Conservation (phyloP, 176 grass and related monocot species). For the Pharus latifolius region DNA sequence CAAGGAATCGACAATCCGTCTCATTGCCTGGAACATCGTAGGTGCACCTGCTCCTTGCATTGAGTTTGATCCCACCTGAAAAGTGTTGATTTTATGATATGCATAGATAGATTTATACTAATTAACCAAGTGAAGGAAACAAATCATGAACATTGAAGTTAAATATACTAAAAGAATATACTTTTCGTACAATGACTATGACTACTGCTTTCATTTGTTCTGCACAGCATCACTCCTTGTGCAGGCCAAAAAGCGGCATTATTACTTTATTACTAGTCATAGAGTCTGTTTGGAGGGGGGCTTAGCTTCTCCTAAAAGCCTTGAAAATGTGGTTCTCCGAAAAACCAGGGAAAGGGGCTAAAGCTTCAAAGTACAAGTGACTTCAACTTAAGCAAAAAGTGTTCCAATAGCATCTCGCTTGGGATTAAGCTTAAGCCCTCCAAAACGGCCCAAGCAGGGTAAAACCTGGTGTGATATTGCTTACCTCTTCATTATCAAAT, state of each 20-base stretch:
- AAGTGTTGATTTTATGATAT: neutral
- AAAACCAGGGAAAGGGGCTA: too few species aligned
- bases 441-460: neutral
- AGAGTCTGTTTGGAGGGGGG: too few species aligned
- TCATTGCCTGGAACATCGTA: conserved; percentile 88
- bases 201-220: too few species aligned
- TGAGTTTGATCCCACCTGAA: conserved; percentile 85
- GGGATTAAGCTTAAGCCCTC: neutral
- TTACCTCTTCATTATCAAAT: conserved; percentile 98
- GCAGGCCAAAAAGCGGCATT: neutral
- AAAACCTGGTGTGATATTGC: neutral
- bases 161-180: neutral
- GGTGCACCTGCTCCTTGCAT: conserved; percentile 90
- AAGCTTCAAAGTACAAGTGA: too few species aligned
- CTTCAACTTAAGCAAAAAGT: too few species aligned
- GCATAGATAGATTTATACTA: neutral
- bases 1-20: conserved; percentile 64
- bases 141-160: neutral
- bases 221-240: neutral
- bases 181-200: neutral
- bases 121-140: neutral
- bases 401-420: too few species aligned
- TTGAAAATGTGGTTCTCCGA: too few species aligned
- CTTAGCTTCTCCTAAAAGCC: too few species aligned
- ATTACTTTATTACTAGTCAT: too few species aligned